phyloP scores from a whole-genome alignment of 2,329 filamentous ascomycete species.

The Apiospora phragmitis region DNA sequence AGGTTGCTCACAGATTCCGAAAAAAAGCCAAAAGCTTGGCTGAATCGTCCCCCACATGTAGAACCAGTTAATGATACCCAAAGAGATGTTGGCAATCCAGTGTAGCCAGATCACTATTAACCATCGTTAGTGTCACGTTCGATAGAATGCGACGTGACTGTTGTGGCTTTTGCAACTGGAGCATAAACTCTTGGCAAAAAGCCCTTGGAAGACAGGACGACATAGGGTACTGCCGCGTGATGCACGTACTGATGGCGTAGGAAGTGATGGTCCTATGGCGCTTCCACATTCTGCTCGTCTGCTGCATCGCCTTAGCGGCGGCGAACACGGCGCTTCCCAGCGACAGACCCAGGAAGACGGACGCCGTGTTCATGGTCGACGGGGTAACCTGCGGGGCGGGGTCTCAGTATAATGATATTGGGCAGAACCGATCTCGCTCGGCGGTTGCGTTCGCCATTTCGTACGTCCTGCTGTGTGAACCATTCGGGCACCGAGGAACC shows the following conservation, averaged over 20 bases:
- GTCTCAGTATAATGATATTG: not conserved
- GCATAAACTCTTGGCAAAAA: no score
- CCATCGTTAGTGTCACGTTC: not conserved
- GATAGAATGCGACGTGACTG: not conserved
- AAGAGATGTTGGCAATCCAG: conserved; percentile 25
- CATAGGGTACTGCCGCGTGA: not conserved
- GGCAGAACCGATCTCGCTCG: not conserved
- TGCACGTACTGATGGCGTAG: conserved; percentile 26
- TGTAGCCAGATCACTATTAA: conserved; percentile 34
- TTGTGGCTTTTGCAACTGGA: no score
- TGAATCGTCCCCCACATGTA: conserved; percentile 27
- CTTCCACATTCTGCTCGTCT: conserved; percentile 24
- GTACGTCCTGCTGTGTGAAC: conserved; percentile 12
- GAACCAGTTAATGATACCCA: conserved; percentile 30
- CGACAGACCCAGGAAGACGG: conserved; percentile 30
- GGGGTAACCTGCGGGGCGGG: not conserved
- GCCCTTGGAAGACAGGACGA: no score
- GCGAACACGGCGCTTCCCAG: conserved; percentile 31
- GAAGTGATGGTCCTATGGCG: conserved; percentile 25
- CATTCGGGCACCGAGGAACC: conserved; percentile 13
- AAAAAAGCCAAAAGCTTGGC: conserved; percentile 20
- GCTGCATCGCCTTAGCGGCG: conserved; percentile 28
- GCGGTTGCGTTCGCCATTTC: not conserved
- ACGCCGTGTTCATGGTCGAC: conserved; percentile 27
- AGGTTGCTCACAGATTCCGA: conserved; percentile 8